A percentile compares a stretch with the other conserved stretches of the same genome.
Evolutionary conservation across 176 grass and related monocot species (phyloP).

Genomic region (Bromus sterilis): DNA sequence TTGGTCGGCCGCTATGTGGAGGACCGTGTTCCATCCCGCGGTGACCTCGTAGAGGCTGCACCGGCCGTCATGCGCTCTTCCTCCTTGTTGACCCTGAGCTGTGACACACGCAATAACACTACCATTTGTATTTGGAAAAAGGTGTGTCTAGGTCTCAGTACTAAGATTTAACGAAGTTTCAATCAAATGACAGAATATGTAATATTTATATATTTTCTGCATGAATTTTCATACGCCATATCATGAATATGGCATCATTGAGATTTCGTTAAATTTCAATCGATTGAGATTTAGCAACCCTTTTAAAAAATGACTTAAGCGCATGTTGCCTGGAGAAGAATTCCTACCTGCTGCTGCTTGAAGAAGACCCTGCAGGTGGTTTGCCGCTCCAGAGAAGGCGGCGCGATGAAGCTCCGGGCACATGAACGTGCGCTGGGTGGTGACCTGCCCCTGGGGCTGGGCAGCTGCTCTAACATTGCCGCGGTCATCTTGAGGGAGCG

Average conservation of each 20-base stretch:
- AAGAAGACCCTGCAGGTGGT: neutral
- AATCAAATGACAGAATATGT: too few relatives aligned
- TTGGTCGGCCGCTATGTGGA: neutral
- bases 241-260: too few relatives aligned
- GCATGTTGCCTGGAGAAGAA: neutral
- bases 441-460: neutral
- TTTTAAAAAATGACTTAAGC: neutral
- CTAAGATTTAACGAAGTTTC: too few relatives aligned
- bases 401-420: neutral
- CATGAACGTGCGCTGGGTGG: neutral
- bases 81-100: neutral
- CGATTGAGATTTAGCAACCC: too few relatives aligned
- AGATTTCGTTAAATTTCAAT: too few relatives aligned
- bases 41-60: neutral
- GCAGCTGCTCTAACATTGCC: neutral
- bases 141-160: too few relatives aligned
- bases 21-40: neutral
- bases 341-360: too few relatives aligned
- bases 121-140: too few relatives aligned
- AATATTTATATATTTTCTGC: too few relatives aligned
- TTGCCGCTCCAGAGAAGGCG: neutral
- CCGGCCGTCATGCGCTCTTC: neutral
- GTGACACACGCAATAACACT: neutral
- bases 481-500: neutral
- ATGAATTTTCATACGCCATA: too few relatives aligned